Evolutionary conservation across 73 alveolate genomes (phyloP).

Genomic region (Breviolum minutum): DNA sequence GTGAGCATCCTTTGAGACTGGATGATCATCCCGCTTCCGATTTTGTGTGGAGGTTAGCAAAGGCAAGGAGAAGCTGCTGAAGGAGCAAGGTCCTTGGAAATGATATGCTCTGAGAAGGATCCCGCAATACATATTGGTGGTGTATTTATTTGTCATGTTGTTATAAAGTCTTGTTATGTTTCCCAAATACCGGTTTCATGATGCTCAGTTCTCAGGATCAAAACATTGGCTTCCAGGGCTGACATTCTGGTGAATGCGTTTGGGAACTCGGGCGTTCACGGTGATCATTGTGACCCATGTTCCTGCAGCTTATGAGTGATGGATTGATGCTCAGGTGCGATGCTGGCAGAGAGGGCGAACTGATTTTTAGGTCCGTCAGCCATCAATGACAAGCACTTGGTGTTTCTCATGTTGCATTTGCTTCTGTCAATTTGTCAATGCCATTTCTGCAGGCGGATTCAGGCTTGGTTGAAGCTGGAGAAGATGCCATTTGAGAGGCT

Average conservation of each 20-base stretch:
- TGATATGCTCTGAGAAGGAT: neutral
- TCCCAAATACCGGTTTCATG: no score
- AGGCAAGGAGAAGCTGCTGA: slow-evolving; percentile 24
- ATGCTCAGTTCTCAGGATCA: neutral
- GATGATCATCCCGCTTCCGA: neutral
- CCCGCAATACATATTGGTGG: no score
- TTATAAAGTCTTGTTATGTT: no score
- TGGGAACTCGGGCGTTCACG: neutral
- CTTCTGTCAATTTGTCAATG: no score
- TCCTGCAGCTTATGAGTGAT: neutral
- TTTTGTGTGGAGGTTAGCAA: neutral
- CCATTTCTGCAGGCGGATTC: slow-evolving; percentile 22
- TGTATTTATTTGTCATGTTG: no score
- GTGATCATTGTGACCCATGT: neutral
- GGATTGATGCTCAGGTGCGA: slow-evolving; percentile 4
- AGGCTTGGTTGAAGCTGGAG: neutral
- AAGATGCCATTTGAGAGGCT: slow-evolving; percentile 47
- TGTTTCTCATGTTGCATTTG: neutral
- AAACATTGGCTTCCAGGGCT: slow-evolving; percentile 12
- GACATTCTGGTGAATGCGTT: slow-evolving; percentile 47
- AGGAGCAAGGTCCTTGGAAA: neutral
- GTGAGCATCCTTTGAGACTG: neutral
- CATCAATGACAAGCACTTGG: neutral
- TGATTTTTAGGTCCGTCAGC: slow-evolving; percentile 6
- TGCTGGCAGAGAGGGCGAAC: slow-evolving; percentile 87